Evolutionary conservation across 768 basidiomycete species (phyloP).

Genomic region (Tylopilus sp.): DNA sequence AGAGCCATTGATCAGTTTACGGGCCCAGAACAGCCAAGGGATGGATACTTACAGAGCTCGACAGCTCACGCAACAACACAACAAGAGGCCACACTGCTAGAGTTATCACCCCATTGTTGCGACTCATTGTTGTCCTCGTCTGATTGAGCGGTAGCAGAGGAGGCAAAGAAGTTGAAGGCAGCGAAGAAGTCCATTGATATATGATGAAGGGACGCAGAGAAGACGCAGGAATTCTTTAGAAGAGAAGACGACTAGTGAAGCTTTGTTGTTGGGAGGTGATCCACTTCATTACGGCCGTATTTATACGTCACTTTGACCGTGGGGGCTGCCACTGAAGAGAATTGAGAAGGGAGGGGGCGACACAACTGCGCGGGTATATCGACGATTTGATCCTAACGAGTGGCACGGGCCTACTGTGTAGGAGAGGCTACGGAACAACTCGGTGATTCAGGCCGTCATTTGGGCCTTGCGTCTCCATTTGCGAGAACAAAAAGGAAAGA

Average conservation of each 20-base stretch:
- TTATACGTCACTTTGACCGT: constrained; percentile 11
- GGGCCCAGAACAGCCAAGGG: not conserved
- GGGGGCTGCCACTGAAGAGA: constrained; percentile 9
- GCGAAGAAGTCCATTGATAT: constrained; percentile 21
- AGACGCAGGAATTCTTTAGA: not conserved
- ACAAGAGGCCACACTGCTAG: fast-evolving
- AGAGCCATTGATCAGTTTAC: not conserved
- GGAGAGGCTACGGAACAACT: not conserved
- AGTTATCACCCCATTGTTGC: too few species aligned
- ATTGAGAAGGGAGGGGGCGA: constrained; percentile 3
- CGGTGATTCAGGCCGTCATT: constrained; percentile 5
- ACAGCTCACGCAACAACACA: constrained; percentile 20
- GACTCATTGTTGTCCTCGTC: constrained; percentile 3
- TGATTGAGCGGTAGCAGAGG: not conserved
- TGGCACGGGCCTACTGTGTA: constrained; percentile 20
- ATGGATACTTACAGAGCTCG: constrained; percentile 12
- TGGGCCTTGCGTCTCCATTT: constrained; percentile 6
- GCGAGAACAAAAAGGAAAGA: constrained; percentile 20
- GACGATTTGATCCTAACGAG: constrained; percentile 3
- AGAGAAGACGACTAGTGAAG: constrained; percentile 5
- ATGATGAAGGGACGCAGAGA: constrained; percentile 2
- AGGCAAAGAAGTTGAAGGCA: not conserved
- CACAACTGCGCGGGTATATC: constrained; percentile 1
- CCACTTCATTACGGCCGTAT: not conserved
- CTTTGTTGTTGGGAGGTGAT: constrained; percentile 1